Base-by-base conservation (phyloP, 768 basidiomycete species). In the Kwoniella europaea region DNA sequence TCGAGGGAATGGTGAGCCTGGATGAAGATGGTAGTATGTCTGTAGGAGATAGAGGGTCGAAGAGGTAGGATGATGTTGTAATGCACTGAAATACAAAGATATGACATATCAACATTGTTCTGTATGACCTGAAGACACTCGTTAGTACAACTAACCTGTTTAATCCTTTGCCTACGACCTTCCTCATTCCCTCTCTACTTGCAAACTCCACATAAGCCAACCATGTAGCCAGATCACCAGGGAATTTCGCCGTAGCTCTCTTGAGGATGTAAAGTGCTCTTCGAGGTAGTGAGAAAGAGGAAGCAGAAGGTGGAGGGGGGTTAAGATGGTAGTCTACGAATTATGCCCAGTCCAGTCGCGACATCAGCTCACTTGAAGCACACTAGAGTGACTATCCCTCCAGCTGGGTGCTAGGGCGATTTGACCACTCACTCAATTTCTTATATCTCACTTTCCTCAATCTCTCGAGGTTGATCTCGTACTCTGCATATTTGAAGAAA, bases 201-300 rank as follows among this genome's bases (percentile, higher is more conserved):
- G 93, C 94, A 22, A 93, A 87, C 68, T 92, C 87, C 59, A 95
- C 89, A 79, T 96, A 97, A 74, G 94, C 91, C 59, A 92, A 85
- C 94, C 94, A 98, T 10, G 95, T 87, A 3, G 87, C 89, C 5
- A 96, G 86, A 81, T 98, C 94, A 10, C 88, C 88, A 76, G 92
- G 93, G 88, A 98, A 97, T 78, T 90, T 91, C 80, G 88, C 90
- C 22, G 94, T 86, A 1, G 92, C 94, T 20, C 94, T 89, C 82
- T 96, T 93, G 75, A 96, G 93, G 68, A 96, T 93, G 71, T 92
- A 90, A 81, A 93, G 90, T 78, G 93, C 91, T 75, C 94, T 84
- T 71, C 91, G 88, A 35, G 92, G 91, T 64, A 97, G 88, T 3
- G 93, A 91, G 76, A 91, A 93, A 83, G 92, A 91, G 9, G 92